phyloP scores from a whole-genome alignment of 2,329 filamentous ascomycete genomes.

The Aureobasidium namibiae region DNA sequence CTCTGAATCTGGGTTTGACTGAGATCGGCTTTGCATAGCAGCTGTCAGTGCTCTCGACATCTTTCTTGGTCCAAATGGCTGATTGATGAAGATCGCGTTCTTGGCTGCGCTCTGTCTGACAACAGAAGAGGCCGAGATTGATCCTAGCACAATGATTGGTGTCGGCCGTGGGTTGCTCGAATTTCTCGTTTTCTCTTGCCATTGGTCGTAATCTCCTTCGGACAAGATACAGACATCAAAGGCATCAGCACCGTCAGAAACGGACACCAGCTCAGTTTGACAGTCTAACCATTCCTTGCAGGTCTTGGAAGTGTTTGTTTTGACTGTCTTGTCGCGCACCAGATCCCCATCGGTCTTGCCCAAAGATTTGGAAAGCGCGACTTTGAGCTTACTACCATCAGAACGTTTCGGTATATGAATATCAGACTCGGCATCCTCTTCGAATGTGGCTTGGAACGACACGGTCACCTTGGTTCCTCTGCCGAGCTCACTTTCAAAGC shows the following conservation, averaged over 20 bases:
- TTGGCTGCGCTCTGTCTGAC: neutral
- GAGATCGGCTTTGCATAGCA: neutral
- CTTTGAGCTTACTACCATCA: neutral
- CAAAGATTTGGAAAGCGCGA: neutral
- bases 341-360: neutral
- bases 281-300: conserved; percentile 11
- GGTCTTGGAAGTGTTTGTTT: neutral
- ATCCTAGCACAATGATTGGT: conserved; percentile 9
- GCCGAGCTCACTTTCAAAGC: conserved; percentile 21
- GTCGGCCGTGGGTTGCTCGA: neutral
- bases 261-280: neutral
- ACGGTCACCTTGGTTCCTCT: conserved; percentile 20
- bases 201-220: conserved; percentile 12
- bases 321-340: neutral
- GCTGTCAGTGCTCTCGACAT: conserved; percentile 16
- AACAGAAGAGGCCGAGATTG: neutral
- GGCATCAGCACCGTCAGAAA: neutral
- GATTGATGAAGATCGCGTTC: conserved; percentile 13
- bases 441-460: neutral
- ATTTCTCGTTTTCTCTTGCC: neutral
- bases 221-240: conserved; percentile 12
- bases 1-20: neutral
- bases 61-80: conserved; percentile 20
- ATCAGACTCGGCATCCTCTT: neutral
- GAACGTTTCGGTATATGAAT: neutral